Conservation (phyloP, 257 asterid genomes). For the Solanum lignicaule region DNA sequence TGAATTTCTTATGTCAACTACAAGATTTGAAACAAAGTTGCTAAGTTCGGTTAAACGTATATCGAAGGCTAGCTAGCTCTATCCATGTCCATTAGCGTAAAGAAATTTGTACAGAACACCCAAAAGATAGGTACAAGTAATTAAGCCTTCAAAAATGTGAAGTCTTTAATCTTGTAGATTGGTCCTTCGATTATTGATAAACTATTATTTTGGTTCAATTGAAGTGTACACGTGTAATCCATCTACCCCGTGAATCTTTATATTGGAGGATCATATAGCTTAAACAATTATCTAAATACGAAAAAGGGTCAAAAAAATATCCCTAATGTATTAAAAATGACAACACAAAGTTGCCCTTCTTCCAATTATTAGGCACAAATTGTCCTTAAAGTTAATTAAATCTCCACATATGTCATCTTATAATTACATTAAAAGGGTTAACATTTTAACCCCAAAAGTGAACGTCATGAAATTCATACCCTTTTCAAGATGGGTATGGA, state of each 20-base stretch:
- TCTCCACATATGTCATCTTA: neutral
- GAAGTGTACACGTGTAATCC: neutral
- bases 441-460: too few species aligned
- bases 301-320: neutral
- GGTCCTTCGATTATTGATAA: neutral
- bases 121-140: neutral
- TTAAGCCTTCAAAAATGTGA: neutral
- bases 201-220: neutral
- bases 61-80: rapidly evolving
- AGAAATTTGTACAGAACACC: neutral
- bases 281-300: neutral
- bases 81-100: rapidly evolving
- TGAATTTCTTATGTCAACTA: neutral
- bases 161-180: neutral
- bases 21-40: neutral
- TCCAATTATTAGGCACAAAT: neutral
- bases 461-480: too few species aligned
- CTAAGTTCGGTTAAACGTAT: neutral
- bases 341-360: neutral
- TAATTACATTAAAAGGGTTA: neutral
- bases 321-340: neutral
- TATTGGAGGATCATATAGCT: neutral
- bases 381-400: neutral
- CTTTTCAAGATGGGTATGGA: too few species aligned
- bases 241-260: neutral